Base-by-base conservation (phyloP, 2,329 filamentous ascomycete genomes). In the Xylariaceae sp. region DNA sequence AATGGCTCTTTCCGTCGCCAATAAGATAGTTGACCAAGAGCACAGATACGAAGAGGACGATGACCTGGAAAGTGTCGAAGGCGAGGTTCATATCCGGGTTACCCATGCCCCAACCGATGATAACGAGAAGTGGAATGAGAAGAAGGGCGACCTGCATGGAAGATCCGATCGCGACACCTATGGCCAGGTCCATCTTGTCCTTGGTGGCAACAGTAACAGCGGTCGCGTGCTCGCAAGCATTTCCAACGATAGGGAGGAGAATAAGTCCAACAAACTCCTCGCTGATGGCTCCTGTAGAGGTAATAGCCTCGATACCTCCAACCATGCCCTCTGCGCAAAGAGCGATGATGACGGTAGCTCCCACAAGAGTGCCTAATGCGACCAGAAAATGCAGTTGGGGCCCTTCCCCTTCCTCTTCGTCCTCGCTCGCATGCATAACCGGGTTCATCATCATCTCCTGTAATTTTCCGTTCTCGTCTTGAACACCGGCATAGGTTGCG, bases 31-130 rank as follows among this genome's bases (percentile, higher is more conserved):
- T 96, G 55, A 93, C 89, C 32, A 96, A 81, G 42, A 96, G 84
- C 0, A 91, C 90, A 1, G 90, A 87, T 12, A 95, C 89, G 65
- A 96, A 96, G 41, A 96, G 77, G 41, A 89, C 88, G 20, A 92
- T 89, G 14, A 96, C 87, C 75, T 96, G 91, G 78, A 97, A 97
- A 0, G 87, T 87, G 69, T 96, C 91, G 70, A 96, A 95, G 71
- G 88, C 88, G 4, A 96, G 81, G 19, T 87, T 90, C 90, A 93
- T 93, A 1, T 85, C 80, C 59, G 88, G 85, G 59, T 83, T 72
- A 40, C 77, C 82, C 81, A 92, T 86, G 60, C 85, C 86, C 90
- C 90, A 93, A 52, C 89, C 89, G 37, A 93, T 84, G 40, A 93
- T 82, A 54, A 92, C 88, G 29, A 92, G 82, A 10, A 93, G 76